Conservation (phyloP, 2,329 filamentous ascomycete species). For the Neonectria ditissima region DNA sequence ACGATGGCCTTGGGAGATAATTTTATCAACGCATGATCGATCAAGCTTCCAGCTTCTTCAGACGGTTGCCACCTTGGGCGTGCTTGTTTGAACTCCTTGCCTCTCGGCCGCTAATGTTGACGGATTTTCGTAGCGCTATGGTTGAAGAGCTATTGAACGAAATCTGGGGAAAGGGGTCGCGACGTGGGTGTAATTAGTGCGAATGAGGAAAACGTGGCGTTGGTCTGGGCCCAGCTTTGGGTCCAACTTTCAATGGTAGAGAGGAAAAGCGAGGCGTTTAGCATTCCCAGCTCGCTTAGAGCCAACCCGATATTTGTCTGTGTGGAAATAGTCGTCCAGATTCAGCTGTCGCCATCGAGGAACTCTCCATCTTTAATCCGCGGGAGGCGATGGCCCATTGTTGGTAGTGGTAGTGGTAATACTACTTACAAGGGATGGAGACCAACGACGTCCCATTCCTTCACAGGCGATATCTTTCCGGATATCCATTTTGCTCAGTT, state of each 20-base stretch:
- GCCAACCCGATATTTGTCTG: neutral
- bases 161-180: conserved; percentile 18
- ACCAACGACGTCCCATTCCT: neutral
- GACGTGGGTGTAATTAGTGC: conserved; percentile 26
- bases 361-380: no score
- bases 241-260: neutral
- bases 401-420: neutral
- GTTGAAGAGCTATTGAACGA: conserved; percentile 10
- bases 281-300: neutral
- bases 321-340: neutral
- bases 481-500: neutral
- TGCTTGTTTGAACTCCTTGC: conserved; percentile 28
- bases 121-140: conserved; percentile 24
- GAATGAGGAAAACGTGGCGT: conserved; percentile 14
- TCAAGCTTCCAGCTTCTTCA: conserved; percentile 10
- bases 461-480: no score
- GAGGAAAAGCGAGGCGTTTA: neutral
- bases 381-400: neutral
- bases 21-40: conserved; percentile 3
- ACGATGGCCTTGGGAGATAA: neutral
- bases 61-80: conserved; percentile 17
- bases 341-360: neutral
- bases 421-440: neutral
- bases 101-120: conserved; percentile 25
- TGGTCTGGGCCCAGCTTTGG: neutral